Evolutionary conservation across 305 asterid species (phyloP).

Genomic region (Solanum aculeatissimum): DNA sequence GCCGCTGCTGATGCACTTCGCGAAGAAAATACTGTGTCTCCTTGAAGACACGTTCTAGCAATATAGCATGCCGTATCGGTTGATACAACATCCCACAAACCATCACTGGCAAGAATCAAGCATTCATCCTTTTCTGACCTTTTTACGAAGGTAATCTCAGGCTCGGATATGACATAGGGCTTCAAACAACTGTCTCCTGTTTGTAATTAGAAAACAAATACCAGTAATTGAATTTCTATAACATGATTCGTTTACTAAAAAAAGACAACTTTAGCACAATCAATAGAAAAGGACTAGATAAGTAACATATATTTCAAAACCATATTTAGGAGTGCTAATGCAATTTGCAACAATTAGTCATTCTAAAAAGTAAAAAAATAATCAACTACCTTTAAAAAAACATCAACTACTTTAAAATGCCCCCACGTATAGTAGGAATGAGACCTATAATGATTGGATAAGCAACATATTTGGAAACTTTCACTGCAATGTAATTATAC

Average conservation of each 20-base stretch:
- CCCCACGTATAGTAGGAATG: neutral
- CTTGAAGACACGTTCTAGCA: conserved; percentile 16
- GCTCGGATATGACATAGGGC: conserved; percentile 31
- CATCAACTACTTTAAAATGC: neutral
- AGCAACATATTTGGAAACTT: neutral
- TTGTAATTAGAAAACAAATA: neutral
- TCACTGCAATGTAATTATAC: neutral
- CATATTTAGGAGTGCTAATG: neutral
- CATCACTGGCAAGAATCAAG: conserved; percentile 40
- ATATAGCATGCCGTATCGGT: conserved; percentile 15
- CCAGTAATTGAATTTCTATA: neutral
- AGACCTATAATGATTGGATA: neutral
- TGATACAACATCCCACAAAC: conserved; percentile 42
- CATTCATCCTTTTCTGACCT: conserved; percentile 28
- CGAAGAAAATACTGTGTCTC: neutral
- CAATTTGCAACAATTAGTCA: neutral
- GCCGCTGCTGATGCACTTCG: conserved; percentile 31
- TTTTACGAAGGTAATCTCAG: conserved; percentile 24
- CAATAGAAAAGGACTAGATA: neutral
- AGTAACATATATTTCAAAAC: neutral
- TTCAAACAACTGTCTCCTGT: conserved; percentile 37
- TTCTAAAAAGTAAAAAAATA: neutral
- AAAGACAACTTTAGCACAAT: neutral
- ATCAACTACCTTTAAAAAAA: neutral
- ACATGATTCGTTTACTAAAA: neutral